Evolutionary conservation across 1,284 basidiomycete species (phyloP), one percentile per base, ranked within the genome.

Genomic region (Lentinula novae-zelandiae): DNA sequence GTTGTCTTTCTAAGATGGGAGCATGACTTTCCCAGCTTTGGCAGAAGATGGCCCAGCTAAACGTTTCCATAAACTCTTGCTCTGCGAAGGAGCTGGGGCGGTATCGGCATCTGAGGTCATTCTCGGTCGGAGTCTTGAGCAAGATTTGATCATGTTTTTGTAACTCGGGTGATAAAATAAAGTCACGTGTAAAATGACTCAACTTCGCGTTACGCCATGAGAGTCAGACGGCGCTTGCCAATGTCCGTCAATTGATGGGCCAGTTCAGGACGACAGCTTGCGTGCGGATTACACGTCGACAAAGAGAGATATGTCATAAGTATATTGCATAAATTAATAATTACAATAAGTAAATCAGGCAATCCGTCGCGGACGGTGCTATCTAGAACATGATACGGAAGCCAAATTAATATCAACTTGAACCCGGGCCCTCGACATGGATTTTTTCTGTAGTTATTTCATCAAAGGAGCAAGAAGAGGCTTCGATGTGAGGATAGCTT

Each of bases 11-110:
- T 42, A 22, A 22, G 40, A 36, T 42, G 5, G 39, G 10, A 27
- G 9, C 8, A 44, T 33, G 33, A 53, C 38, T 55, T 58, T 40
- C 56, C 57, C 60, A n/a, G 53, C 58, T 8, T 65, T 70, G 59
- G 69, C 62, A 27, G 52, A 57, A 0, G 90, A 92, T 12, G 89
- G 87, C 13, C 90, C 90, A 9, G 89, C 90, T 49, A 92, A 81
- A 52, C 90, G 83, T 65, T 82, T 83, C 49, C 92, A 75, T 49
- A 92, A 82, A 72, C 86, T 90, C 34, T 81, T 81, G 17, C 85
- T 78, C 72, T 85, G 86, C 53, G 86, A 85, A 39, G 72, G 68
- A 46, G 71, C 65, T 38, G 67, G 70, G 34, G 67, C 65, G 50
- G 55, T 13, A 15, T 57, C 42, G 5, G 40, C 12, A 9, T n/a